Evolutionary conservation across 192 early-diverging fungal genomes (phyloP), one percentile per base, ranked within the genome.

Genomic region (Lobosporangium transversale): DNA sequence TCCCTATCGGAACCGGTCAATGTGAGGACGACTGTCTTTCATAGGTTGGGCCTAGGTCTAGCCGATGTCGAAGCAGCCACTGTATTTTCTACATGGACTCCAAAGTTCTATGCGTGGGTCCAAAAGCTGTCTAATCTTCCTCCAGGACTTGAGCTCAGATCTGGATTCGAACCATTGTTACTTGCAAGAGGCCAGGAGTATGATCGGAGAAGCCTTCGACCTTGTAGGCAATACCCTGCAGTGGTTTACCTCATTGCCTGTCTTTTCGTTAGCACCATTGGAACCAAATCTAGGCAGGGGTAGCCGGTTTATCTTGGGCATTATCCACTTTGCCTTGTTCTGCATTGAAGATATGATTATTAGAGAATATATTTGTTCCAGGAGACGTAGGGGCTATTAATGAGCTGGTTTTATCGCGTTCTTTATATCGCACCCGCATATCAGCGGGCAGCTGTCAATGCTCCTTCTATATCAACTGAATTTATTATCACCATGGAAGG

Each of bases 231-330:
- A 48, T 3, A 57, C 27, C 37, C 47, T 73, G 20, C 61, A 53
- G 8, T 73, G 70, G 70, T 32, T 75, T 20, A 53, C 66, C 18
- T 27, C 36, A 0, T 47, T 66, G 14, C 70, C 70, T 11, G 23
- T 75, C 30, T 75, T 66, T 26, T 75, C 70, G 1, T 52, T 75
- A 6, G 42, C 62, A 5, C 70, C 70, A 21, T 58, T 75, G 36
- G 42, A 53, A 6, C 62, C 70, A 1, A 24, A 53, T 1, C 33
- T 29, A 18, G 3, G 42, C 62, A 1, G 32, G 33, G 12, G 2
- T 59, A 35, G 21, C 35, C 11, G 70, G 70, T 3, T 73, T n/a
- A n/a, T n/a, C n/a, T n/a, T n/a, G n/a, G n/a, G n/a, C n/a, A n/a
- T n/a, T n/a, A n/a, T n/a, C n/a, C n/a, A 65, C 31, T 53, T 73